Conservation (phyloP, 208 protist species). For the Trypanosoma platydactyli region DNA sequence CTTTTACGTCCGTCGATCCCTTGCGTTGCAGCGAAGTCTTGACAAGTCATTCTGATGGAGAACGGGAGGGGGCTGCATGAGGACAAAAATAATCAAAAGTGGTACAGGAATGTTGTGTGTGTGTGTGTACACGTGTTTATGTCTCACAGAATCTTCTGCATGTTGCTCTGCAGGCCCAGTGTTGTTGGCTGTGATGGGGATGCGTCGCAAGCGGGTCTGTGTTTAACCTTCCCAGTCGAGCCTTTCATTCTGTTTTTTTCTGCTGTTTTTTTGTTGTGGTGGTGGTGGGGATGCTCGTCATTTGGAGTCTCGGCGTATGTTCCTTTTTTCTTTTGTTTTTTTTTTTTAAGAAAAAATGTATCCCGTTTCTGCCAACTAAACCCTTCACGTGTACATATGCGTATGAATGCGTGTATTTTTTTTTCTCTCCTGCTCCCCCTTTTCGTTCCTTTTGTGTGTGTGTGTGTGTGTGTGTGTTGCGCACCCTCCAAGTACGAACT, state of each 20-base stretch:
- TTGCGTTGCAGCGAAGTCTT: conserved; percentile 37
- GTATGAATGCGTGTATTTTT: conserved; percentile 1
- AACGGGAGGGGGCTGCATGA: neutral
- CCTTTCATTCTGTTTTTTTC: too few species aligned
- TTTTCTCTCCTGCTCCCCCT: neutral
- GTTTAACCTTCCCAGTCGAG: too few species aligned
- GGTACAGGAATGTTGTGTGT: neutral
- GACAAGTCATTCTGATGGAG: conserved; percentile 3
- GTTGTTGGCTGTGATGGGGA: neutral
- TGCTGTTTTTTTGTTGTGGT: too few species aligned
- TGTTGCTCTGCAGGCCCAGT: neutral
- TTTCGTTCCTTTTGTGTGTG: too few species aligned
- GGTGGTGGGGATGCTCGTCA: too few species aligned
- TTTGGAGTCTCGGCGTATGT: neutral
- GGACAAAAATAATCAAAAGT: neutral
- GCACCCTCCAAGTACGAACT: too few species aligned
- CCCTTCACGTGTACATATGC: neutral
- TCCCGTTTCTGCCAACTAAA: neutral
- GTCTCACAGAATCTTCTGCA: neutral
- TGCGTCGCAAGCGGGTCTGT: too few species aligned
- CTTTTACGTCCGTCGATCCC: conserved; percentile 56
- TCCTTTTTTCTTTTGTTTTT: neutral
- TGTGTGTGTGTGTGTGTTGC: too few species aligned
- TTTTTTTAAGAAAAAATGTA: neutral
- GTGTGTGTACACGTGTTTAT: neutral